phyloP scores from a whole-genome alignment of 2,329 filamentous ascomycete species.

The Fusarium compactum region DNA sequence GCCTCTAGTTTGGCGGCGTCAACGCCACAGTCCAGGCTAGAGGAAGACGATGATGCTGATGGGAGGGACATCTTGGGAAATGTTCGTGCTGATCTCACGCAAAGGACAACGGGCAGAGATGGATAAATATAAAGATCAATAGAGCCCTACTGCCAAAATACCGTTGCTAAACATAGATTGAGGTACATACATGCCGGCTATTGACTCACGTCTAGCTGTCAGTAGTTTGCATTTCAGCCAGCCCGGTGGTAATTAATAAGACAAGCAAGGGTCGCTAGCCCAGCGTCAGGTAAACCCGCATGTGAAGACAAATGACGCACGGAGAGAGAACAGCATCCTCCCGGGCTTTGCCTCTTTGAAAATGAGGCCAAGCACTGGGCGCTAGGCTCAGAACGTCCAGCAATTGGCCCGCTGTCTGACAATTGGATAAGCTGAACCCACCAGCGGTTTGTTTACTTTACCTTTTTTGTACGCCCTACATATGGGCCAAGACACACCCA shows the following conservation, averaged over 20 bases:
- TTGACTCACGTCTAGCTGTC: neutral
- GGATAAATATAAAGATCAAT: no score
- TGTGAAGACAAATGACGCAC: neutral
- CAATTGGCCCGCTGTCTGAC: neutral
- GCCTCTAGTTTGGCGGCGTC: slow-evolving; percentile 28
- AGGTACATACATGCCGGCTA: neutral
- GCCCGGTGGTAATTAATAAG: neutral
- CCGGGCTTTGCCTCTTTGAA: neutral
- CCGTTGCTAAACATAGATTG: neutral
- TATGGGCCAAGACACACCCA: neutral
- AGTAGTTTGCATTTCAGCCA: neutral
- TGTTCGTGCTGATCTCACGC: neutral
- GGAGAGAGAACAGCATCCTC: neutral
- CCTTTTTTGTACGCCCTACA: neutral
- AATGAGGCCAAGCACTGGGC: neutral
- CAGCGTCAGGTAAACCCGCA: neutral
- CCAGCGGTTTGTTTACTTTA: neutral
- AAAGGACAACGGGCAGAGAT: neutral
- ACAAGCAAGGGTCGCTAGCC: neutral
- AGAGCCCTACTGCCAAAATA: neutral
- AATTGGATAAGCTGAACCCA: neutral
- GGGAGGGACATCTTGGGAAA: slow-evolving; percentile 8
- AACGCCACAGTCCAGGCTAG: slow-evolving; percentile 18
- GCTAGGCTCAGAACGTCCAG: neutral
- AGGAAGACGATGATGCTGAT: slow-evolving; percentile 8